Base-by-base conservation (phyloP, 306 rosid species). In the Citrullus colocynthis region DNA sequence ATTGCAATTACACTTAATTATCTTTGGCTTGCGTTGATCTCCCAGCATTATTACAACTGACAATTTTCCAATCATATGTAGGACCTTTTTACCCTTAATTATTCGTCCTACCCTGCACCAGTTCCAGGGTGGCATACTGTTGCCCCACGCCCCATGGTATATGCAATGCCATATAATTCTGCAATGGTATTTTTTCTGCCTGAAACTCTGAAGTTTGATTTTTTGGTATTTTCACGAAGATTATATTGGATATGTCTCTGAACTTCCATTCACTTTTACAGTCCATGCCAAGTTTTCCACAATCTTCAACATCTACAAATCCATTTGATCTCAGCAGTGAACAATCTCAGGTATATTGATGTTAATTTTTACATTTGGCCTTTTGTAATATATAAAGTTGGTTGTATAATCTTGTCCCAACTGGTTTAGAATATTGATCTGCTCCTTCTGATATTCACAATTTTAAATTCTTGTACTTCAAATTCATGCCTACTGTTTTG, bases 111-210 rank as follows among this genome's bases (percentile, higher is more conserved):
- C 78, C 89, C 86, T 73, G 87, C 93, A 37, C 82, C 89, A 36
- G 89, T 82, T 82, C 86, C 82, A 5, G 93, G 91, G 80, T 96
- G 99, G 99, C 97, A 89, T 78, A 78, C 84, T 84, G 91, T 95
- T 74, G 86, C 81, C 52, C 93, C 90, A 39, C 92, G 69, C 79
- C 91, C 88, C 81, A 82, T 88, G 96, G 94, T 87, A 64, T 83
- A 79, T 73, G 48, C 81, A 16, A 85, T 87, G 89, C 97, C 77
- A 75, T 96, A 92, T 83, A 77, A 87, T 87, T 74, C 85, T 73
- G 67, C 78, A 20, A 78, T 72, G 93, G 99, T 96, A 91, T 74
- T 72, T 66, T 86, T 79, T 79, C 79, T 60, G 44, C 80, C 75
- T 82, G 59, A 28, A 80, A 76, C 58, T 76, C 58, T n/a, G 77